Conservation (phyloP, 164 flowering plant genomes). For the Dillenia turbinata region DNA sequence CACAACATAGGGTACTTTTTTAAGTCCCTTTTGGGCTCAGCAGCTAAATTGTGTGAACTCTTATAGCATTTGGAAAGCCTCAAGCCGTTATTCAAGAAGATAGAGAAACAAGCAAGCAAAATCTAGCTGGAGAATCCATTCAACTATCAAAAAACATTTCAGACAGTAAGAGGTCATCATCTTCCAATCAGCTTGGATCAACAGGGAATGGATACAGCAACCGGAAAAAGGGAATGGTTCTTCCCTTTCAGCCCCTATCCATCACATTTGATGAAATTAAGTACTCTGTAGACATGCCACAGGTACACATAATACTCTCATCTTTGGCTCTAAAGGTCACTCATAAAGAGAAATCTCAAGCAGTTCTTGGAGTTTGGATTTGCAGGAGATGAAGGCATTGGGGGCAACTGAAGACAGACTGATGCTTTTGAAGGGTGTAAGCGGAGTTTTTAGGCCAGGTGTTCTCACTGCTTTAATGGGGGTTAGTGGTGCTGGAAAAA, state of each 20-base stretch:
- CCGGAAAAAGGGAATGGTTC: conserved; percentile 43
- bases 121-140: conserved; percentile 4
- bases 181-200: conserved; percentile 13
- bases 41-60: neutral
- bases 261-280: conserved; percentile 41
- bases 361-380: neutral
- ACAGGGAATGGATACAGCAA: conserved; percentile 6
- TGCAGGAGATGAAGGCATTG: conserved; percentile 59
- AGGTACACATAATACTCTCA: conserved; percentile 18
- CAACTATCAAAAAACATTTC: conserved; percentile 1
- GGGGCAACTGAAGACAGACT: conserved; percentile 29
- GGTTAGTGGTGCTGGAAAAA: conserved; percentile 22
- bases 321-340: too few species aligned
- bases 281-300: conserved; percentile 55
- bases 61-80: conserved; percentile 36
- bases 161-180: conserved; percentile 5
- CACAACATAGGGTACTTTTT: too few species aligned
- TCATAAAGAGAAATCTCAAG: neutral
- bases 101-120: conserved; percentile 9
- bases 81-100: conserved; percentile 31
- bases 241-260: conserved; percentile 51
- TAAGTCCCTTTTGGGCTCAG: too few species aligned
- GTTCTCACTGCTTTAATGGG: conserved; percentile 34
- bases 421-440: conserved; percentile 12
- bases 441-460: too few species aligned